These are phyloP conservation scores for Puccinia coronata DNA, from an alignment of 1,284 basidiomycete genomes.

Conservation along the genomic window DNA sequence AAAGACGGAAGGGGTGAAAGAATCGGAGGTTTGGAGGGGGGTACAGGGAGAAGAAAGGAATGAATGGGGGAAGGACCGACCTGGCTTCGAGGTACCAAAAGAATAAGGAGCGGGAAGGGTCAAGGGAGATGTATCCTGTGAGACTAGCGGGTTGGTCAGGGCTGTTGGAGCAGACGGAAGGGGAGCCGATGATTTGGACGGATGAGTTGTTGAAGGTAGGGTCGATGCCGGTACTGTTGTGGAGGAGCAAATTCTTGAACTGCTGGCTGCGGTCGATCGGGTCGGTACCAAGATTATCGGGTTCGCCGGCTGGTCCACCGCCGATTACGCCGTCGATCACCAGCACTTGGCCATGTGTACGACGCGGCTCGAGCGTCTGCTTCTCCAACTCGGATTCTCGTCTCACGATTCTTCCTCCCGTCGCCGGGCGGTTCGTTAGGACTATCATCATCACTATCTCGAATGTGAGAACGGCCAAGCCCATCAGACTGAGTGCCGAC, in stretches of 20 bases:
- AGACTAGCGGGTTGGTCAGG: conserved; percentile 3
- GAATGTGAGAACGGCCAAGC: not conserved
- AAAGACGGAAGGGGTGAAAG: no score
- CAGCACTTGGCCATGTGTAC: not conserved
- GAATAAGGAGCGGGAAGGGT: conserved; percentile 16
- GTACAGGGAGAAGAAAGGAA: not conserved
- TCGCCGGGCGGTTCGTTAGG: not conserved
- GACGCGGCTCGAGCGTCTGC: not conserved
- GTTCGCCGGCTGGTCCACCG: not conserved
- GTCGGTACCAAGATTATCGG: not conserved
- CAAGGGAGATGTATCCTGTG: conserved; percentile 11
- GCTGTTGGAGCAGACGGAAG: not conserved
- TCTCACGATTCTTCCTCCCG: not conserved
- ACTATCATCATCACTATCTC: not conserved
- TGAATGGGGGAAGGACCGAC: not conserved
- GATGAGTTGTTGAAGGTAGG: not conserved
- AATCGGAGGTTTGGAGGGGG: no score
- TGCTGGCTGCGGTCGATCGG: not conserved
- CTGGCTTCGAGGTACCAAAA: conserved; percentile 30
- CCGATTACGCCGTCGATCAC: conserved; percentile 7
- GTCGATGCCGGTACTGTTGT: not conserved
- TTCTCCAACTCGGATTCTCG: not conserved
- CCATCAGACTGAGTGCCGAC: not conserved
- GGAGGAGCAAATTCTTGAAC: conserved; percentile 4
- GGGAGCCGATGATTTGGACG: not conserved